Evolutionary conservation across 176 grass and related monocot species (phyloP), one percentile per base, ranked within the genome.

Genomic region (Ensete glaucum): DNA sequence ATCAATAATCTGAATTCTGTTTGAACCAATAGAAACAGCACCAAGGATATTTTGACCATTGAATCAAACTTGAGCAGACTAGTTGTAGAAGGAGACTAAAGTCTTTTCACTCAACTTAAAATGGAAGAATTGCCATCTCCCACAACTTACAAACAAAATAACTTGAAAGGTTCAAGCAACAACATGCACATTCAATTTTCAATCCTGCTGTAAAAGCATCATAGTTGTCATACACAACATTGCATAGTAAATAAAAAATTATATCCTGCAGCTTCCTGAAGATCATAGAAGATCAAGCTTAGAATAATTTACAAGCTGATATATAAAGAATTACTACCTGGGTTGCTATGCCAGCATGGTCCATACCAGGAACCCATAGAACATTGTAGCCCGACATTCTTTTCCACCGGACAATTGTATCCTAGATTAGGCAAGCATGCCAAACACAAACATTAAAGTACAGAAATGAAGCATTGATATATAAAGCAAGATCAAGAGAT

Each of bases 341-440:
- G 55, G 93, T 97, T 59, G 93, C 93, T 81, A 97, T 97, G 53
- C 93, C 90, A 80, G 92, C 92, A 87, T 96, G 92, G 86, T 96
- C 92, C 64, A 96, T 88, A 75, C 92, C 92, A 66, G 93, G 93
- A 2, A 97, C 79, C 93, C 93, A 97, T 27, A 97, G 62, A 73
- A 85, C 81, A 80, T 97, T 97, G 64, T 92, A 92, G 25, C 90
- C 92, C 53, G 92, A 96, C 92, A 96, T 96, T 77, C 92, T 87
- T 64, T 82, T 52, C 92, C 92, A 96, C 1, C 93, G 81, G 51
- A 97, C 92, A 81, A 97, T 84, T 71, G 87, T 78, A 78, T 92
- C 93, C 93, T 97, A 70, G 23, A 88, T 90, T 70, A 63, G 50
- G 49, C 49, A 78, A 79, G 49, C 26, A 75, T 66, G 67, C 34